Evolutionary conservation across 2,329 filamentous ascomycete species (phyloP).

Genomic region (Talaromyces atroroseus): DNA sequence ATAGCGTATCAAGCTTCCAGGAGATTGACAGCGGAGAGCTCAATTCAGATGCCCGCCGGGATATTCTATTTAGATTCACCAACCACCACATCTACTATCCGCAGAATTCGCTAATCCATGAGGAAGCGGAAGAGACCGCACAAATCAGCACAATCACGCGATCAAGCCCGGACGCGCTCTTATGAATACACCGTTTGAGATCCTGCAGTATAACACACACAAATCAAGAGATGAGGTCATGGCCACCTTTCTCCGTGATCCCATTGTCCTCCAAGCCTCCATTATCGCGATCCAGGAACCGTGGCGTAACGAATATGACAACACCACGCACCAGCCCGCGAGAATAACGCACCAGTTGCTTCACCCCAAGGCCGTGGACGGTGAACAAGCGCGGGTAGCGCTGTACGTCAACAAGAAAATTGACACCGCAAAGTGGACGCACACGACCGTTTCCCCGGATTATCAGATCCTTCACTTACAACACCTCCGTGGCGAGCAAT

Average conservation of each 20-base stretch:
- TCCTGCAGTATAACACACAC: slow-evolving; percentile 20
- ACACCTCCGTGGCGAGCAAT: background rate
- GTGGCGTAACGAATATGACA: slow-evolving; percentile 18
- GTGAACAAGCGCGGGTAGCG: background rate
- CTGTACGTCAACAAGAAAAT: background rate
- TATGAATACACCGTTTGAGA: slow-evolving; percentile 13
- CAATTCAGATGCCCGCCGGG: too few relatives aligned
- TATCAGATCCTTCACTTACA: background rate
- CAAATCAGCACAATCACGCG: background rate
- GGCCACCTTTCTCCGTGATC: slow-evolving; percentile 18
- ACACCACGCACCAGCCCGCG: slow-evolving; percentile 20
- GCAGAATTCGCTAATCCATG: too few relatives aligned
- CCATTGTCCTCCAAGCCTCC: slow-evolving; percentile 16
- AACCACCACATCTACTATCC: too few relatives aligned
- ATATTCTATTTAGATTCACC: too few relatives aligned
- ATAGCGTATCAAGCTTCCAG: background rate
- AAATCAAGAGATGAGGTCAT: slow-evolving; percentile 21
- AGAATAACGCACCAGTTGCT: slow-evolving; percentile 17
- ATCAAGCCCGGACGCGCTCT: background rate
- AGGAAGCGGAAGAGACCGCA: background rate
- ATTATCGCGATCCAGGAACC: slow-evolving; percentile 23
- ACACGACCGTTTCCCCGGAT: background rate
- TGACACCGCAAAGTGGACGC: background rate
- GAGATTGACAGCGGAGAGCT: background rate
- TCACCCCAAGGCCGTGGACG: slow-evolving; percentile 12